These are phyloP conservation scores for Endotrypanum monterogeii DNA, from an alignment of 208 protist genomes.

Conservation along the genomic window DNA sequence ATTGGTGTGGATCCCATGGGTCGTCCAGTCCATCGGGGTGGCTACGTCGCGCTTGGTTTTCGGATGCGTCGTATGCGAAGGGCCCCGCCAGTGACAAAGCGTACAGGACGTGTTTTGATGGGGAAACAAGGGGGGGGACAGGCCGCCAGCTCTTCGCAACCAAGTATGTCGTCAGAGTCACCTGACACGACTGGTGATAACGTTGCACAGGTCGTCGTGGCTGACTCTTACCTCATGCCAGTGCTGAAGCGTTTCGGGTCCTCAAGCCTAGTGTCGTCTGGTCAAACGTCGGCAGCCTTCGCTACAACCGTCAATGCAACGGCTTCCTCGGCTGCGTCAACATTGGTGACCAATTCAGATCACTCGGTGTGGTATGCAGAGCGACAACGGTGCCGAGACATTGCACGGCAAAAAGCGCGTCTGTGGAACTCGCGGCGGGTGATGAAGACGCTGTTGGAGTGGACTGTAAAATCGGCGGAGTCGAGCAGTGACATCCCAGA, in stretches of 20 bases:
- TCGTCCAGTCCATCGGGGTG: neutral
- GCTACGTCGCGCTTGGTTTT: conserved; percentile 7
- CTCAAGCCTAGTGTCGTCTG: neutral
- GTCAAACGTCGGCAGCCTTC: neutral
- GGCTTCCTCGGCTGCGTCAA: conserved; percentile 3
- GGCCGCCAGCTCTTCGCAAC: neutral
- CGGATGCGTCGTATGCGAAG: conserved; percentile 1
- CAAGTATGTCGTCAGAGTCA: neutral
- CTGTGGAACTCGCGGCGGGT: conserved; percentile 68
- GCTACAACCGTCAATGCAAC: neutral
- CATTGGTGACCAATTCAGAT: neutral
- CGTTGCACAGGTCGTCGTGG: conserved; percentile 7
- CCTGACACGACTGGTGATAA: neutral
- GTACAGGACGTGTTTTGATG: neutral
- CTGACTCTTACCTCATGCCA: conserved; percentile 23
- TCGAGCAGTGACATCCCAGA: neutral
- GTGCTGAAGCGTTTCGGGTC: conserved; percentile 10
- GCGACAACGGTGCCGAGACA: conserved; percentile 40
- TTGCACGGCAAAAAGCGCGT: conserved; percentile 35
- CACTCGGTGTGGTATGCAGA: conserved; percentile 45
- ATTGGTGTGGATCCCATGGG: conserved; percentile 1
- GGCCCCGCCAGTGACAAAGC: neutral
- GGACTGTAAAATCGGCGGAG: conserved; percentile 37
- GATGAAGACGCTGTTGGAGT: conserved; percentile 82
- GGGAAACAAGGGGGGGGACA: neutral